Conservation (phyloP, 768 basidiomycete species). For the Nevesoporus exiguus region DNA sequence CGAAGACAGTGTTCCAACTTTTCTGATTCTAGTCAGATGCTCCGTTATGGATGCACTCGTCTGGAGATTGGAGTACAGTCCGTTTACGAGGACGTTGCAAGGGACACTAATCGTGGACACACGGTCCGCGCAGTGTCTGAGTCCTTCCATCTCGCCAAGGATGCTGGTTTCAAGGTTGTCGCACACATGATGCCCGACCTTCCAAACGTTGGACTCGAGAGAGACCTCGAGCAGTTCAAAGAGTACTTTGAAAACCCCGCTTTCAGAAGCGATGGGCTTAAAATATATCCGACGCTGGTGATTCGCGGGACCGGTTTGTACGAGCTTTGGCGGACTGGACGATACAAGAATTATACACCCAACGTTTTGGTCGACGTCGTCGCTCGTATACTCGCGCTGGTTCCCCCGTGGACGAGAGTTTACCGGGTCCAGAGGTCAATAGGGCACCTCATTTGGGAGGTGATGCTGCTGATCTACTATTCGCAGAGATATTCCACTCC, state of each 20-base stretch:
- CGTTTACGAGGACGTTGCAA: constrained; percentile 98
- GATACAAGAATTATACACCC: constrained; percentile 99
- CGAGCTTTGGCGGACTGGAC: constrained; percentile 94
- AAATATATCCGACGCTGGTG: constrained; percentile 97
- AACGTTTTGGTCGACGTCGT: constrained; percentile 98
- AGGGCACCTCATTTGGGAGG: not conserved
- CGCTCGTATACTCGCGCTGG: constrained; percentile 90
- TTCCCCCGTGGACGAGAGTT: constrained; percentile 98
- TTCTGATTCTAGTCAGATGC: constrained; percentile 79
- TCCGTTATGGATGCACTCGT: constrained; percentile 97
- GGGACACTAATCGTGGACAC: constrained; percentile 98
- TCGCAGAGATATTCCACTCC: constrained; percentile 89
- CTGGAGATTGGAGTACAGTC: constrained; percentile 99
- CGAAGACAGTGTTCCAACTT: not conserved
- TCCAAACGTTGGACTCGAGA: constrained; percentile 95
- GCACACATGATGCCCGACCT: constrained; percentile 99
- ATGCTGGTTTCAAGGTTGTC: constrained; percentile 99
- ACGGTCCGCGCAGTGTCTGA: constrained; percentile 97
- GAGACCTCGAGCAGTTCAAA: constrained; percentile 98
- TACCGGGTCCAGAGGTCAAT: constrained; percentile 92
- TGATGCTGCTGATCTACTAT: not conserved
- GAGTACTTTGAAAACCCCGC: constrained; percentile 99
- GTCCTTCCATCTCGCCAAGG: constrained; percentile 96
- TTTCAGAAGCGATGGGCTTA: constrained; percentile 94
- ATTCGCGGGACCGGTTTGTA: constrained; percentile 96